A percentile compares a stretch with the other conserved stretches of the same genome.
These are phyloP conservation scores for Cucumis melo DNA, from an alignment of 306 rosid genomes.

Conservation along the genomic window DNA sequence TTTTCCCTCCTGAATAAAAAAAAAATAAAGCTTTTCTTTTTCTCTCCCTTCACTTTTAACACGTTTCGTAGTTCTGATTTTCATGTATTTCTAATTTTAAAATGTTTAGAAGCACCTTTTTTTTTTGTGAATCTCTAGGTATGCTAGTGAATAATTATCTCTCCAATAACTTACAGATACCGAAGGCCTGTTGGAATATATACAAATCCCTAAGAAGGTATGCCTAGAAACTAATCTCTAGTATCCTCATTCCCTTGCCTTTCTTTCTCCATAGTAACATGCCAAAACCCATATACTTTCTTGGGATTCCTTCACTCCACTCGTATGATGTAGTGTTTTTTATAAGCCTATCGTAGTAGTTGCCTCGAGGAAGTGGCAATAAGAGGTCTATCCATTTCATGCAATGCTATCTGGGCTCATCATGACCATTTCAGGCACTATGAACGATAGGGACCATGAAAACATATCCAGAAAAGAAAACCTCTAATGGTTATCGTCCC, in stretches of 20 bases:
- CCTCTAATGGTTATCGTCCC: constrained; percentile 39
- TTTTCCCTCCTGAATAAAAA: constrained; percentile 5
- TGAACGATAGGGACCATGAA: not conserved
- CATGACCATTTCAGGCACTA: constrained; percentile 22
- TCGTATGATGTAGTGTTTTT: constrained; percentile 20
- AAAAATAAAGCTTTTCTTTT: constrained; percentile 20
- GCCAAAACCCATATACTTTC: constrained; percentile 27
- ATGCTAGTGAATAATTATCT: constrained; percentile 27
- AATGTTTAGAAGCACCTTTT: constrained; percentile 12
- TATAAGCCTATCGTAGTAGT: constrained; percentile 21
- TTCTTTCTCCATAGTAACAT: constrained; percentile 71
- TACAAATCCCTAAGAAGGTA: constrained; percentile 69
- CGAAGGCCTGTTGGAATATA: constrained; percentile 29
- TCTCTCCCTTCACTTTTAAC: constrained; percentile 32
- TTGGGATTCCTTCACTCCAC: constrained; percentile 71
- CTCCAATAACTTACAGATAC: constrained; percentile 14
- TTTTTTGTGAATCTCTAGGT: constrained; percentile 43
- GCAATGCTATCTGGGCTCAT: constrained; percentile 23
- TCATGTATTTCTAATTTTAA: constrained; percentile 40
- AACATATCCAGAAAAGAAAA: constrained; percentile 19
- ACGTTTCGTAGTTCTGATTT: constrained; percentile 38
- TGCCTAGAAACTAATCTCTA: constrained; percentile 32
- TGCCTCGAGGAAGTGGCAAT: constrained; percentile 8
- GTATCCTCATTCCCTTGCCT: constrained; percentile 21
- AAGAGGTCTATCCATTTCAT: constrained; percentile 15